phyloP scores from a whole-genome alignment of 371 early-diverging fungal species.

The Mucor saturninus region DNA sequence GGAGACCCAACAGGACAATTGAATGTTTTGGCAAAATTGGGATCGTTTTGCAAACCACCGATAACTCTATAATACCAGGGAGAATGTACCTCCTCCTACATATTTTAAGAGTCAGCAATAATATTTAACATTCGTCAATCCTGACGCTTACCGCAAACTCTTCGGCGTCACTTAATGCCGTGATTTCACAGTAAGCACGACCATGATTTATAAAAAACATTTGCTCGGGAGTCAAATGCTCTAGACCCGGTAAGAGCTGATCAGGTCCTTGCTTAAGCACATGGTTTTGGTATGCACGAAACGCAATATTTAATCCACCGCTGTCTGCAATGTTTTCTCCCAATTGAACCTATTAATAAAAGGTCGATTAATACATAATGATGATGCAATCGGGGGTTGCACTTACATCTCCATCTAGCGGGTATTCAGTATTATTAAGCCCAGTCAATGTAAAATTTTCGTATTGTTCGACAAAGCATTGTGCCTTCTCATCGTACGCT shows the following conservation, averaged over 20 bases:
- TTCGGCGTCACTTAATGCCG: background rate
- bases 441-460: conserved; percentile 17
- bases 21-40: conserved; percentile 63
- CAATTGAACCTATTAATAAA: conserved; percentile 46
- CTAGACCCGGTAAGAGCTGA: conserved; percentile 49
- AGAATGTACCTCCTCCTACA: too few relatives aligned
- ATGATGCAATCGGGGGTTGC: background rate
- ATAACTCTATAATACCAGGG: conserved; percentile 53
- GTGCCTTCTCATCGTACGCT: conserved; percentile 51
- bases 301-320: conserved; percentile 60
- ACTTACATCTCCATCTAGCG: background rate
- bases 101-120: background rate
- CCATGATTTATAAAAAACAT: conserved; percentile 55
- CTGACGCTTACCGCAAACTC: conserved; percentile 11
- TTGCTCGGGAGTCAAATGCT: conserved; percentile 42
- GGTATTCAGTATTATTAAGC: background rate
- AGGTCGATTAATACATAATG: background rate
- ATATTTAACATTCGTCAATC: background rate
- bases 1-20: conserved; percentile 52
- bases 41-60: conserved; percentile 59
- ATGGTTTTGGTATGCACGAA: conserved; percentile 22
- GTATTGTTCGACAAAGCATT: conserved; percentile 72
- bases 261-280: background rate
- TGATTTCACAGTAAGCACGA: conserved; percentile 5
- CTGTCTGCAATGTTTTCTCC: conserved; percentile 79